Evolutionary conservation across 2,329 filamentous ascomycete species (phyloP), one percentile per base, ranked within the genome.

Genomic region (Hypoxylon sp.): DNA sequence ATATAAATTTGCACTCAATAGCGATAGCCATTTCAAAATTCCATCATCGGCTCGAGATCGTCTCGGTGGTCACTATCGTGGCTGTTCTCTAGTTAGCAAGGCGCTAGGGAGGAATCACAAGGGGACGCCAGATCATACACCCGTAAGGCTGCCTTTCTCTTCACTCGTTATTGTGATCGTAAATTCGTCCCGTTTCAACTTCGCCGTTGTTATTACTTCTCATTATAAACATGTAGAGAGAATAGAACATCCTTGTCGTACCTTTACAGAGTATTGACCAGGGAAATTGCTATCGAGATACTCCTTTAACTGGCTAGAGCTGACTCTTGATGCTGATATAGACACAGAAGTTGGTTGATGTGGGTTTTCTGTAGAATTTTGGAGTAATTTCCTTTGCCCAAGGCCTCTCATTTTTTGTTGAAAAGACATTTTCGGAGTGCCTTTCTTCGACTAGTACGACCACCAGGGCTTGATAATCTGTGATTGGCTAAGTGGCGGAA

Each of bases 101-200:
- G 19, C 21, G 21, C 14, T n/a, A 13, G 2, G 36, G 13, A 38
- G 3, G 36, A 28, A 48, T 48, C n/a, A 14, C 3, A 2, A 14
- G 14, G 19, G 19, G 21, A 14, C 2, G 4, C 21, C 14, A 23
- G 6, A 14, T 32, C 5, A 38, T 38, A 25, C 7, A 50, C 46
- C 14, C 23, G 23, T 25, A 9, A n/a, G 13, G 23, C n/a, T 19
- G n/a, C 7, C 10, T 6, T 25, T 28, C 25, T 13, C 19, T 36
- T 36, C 30, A 10, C 34, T 19, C 10, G 19, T 19, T 14, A 52
- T 32, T 17, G 49, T 57, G 11, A 63, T 28, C 11, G 46, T 51
- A 21, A 56, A 65, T 11, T 21, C n/a, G 28, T 65, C 57, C 21
- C 43, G 23, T 28, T 46, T 56, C 21, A 65, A 52, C 63, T 65